phyloP scores from a whole-genome alignment of 2,329 filamentous ascomycete species.

The Epichloe aotearoae region DNA sequence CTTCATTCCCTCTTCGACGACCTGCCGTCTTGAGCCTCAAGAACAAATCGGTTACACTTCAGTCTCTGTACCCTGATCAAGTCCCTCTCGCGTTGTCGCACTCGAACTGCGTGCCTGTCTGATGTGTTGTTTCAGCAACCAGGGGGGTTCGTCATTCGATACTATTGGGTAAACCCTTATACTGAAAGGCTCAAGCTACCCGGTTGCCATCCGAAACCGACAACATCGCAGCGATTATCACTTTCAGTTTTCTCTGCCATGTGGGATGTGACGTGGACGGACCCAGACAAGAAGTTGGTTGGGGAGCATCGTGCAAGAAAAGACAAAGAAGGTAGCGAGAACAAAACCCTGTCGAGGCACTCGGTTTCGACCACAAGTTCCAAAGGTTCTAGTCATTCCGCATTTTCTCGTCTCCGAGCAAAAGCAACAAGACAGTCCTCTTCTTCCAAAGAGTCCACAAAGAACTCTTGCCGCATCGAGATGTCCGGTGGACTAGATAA shows the following conservation, averaged over 20 bases:
- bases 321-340: constrained; percentile 17
- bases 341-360: constrained; percentile 1
- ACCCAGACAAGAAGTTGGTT: constrained; percentile 38
- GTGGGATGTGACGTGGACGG: constrained; percentile 48
- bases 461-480: neutral
- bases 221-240: neutral
- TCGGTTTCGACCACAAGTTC: constrained; percentile 7
- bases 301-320: constrained; percentile 39
- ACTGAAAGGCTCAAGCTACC: neutral
- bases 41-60: neutral
- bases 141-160: constrained; percentile 4
- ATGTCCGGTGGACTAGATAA: constrained; percentile 1
- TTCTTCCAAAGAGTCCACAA: constrained; percentile 3
- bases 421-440: constrained; percentile 8
- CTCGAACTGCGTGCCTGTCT: neutral
- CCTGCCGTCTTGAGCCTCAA: neutral
- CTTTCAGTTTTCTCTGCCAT: constrained; percentile 22
- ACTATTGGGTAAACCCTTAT: neutral
- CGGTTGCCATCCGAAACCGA: neutral
- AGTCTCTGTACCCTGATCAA: neutral
- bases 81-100: neutral
- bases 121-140: constrained; percentile 4
- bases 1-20: neutral
- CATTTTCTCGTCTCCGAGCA: constrained; percentile 17
- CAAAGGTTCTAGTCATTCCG: constrained; percentile 1